Base-by-base conservation (phyloP, 1,284 basidiomycete genomes). In the Flammula alnicola region DNA sequence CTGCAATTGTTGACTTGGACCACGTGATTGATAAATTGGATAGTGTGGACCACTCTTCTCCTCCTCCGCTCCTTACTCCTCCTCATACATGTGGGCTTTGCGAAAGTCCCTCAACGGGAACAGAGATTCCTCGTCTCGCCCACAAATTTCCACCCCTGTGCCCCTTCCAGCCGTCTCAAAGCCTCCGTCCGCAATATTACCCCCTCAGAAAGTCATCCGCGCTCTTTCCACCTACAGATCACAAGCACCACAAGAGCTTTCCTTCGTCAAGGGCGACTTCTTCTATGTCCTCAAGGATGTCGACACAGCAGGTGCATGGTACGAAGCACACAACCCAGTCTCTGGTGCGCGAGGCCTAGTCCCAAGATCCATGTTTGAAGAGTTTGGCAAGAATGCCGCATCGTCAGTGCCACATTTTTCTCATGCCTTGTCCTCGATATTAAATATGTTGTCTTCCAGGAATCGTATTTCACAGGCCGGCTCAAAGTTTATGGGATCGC, bases 191-290 rank as follows among this genome's bases (percentile, higher is more conserved):
- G 79, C 87, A 38, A 83, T 91, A 51, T 72, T 86, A 4, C 95
- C 95, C 1, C 95, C 97, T 1, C 91, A 96, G 72, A 96, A 95
- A 68, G 95, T 98, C 64, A 97, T 99, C 63, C 88, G 92, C 51
- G 95, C 97, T 4, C 77, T 91, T 55, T 70, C 79, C 20, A 68
- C 80, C 16, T 87, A 95, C 72, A 73, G 80, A 35, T 84, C 92
- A 1, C 78, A 80, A 48, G 83, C 86, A 0, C 91, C 94, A 0
- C 88, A 93, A 63, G 90, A 98, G 64, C 83, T 99, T 47, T 85
- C 91, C 35, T 99, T 98, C 67, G 78, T 84, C 58, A 91, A 91
- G 70, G 97, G 97, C 55, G 97, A 99, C 74, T 98, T 98, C 73
- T 98, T 98, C 76, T 93, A 98, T 72, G 95, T 99, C 51, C 78